These are phyloP conservation scores for Hymenoscyphus albidus DNA, from an alignment of 2,329 filamentous ascomycete genomes.

Conservation along the genomic window DNA sequence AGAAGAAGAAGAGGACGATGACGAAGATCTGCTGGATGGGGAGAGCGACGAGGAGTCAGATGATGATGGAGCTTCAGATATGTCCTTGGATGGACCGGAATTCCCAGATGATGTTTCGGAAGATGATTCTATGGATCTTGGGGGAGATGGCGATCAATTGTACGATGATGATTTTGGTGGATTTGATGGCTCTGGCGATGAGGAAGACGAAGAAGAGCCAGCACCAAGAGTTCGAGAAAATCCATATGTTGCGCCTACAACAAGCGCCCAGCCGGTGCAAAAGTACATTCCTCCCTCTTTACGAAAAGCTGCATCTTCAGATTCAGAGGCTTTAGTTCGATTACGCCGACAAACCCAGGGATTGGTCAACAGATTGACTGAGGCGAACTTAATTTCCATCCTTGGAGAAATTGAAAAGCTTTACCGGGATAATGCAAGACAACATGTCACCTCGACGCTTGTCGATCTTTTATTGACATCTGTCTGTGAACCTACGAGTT, in stretches of 20 bases:
- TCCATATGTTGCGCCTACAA: conserved; percentile 74
- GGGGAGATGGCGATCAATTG: conserved; percentile 29
- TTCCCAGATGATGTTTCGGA: conserved; percentile 31
- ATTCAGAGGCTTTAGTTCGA: conserved; percentile 63
- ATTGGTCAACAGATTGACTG: conserved; percentile 86
- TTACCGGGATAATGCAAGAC: conserved; percentile 80
- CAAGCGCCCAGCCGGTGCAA: conserved; percentile 44
- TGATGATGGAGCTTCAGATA: conserved; percentile 33
- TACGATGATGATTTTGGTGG: conserved; percentile 37
- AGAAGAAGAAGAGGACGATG: conserved; percentile 17
- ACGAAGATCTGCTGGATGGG: conserved; percentile 14
- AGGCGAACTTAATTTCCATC: conserved; percentile 83
- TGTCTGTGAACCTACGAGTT: conserved; percentile 70
- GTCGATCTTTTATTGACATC: conserved; percentile 75
- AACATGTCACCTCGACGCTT: conserved; percentile 78
- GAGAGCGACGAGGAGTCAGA: conserved; percentile 32
- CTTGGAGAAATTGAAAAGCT: conserved; percentile 76
- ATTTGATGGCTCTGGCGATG: conserved; percentile 37
- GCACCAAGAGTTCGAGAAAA: conserved; percentile 65
- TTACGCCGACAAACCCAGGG: conserved; percentile 81
- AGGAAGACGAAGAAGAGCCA: conserved; percentile 32
- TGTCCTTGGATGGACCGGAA: conserved; percentile 30
- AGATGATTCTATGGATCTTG: conserved; percentile 20
- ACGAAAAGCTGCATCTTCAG: conserved; percentile 58
- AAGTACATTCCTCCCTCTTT: conserved; percentile 92